A percentile compares a stretch with the other conserved stretches of the same genome.
phyloP scores from a whole-genome alignment of 2,329 filamentous ascomycete genomes.

The Sporothrix protearum region DNA sequence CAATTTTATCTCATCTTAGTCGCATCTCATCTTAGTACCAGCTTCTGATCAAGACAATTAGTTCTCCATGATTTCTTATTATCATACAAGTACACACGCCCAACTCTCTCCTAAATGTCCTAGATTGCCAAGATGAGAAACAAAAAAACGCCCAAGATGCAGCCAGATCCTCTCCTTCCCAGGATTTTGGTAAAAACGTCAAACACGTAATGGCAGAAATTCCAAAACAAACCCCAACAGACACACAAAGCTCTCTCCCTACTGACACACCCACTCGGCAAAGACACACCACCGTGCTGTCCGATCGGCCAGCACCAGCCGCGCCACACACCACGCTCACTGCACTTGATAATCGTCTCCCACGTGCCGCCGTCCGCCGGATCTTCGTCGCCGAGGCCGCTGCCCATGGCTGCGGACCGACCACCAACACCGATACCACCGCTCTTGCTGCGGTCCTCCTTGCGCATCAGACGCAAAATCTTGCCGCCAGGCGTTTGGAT shows the following conservation, averaged over 20 bases:
- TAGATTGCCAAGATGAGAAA: neutral
- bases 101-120: neutral
- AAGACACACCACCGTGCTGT: constrained; percentile 90
- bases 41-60: constrained; percentile 4
- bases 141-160: constrained; percentile 21
- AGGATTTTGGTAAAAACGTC: neutral
- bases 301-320: constrained; percentile 78
- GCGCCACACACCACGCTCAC: constrained; percentile 75
- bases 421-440: constrained; percentile 44
- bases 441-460: constrained; percentile 61
- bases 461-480: constrained; percentile 81
- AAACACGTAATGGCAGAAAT: neutral
- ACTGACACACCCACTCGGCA: constrained; percentile 71
- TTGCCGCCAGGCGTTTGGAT: constrained; percentile 94
- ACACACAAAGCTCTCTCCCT: neutral
- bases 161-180: constrained; percentile 10
- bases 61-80: neutral
- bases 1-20: neutral
- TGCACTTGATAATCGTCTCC: constrained; percentile 90
- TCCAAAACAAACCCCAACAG: neutral
- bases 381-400: constrained; percentile 48
- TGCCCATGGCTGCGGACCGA: constrained; percentile 31
- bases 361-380: constrained; percentile 69
- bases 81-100: neutral
- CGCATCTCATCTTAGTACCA: neutral